Evolutionary conservation across 331 rosid species (phyloP), one percentile per base, ranked within the genome.

Genomic region (Cucumis variabilis): DNA sequence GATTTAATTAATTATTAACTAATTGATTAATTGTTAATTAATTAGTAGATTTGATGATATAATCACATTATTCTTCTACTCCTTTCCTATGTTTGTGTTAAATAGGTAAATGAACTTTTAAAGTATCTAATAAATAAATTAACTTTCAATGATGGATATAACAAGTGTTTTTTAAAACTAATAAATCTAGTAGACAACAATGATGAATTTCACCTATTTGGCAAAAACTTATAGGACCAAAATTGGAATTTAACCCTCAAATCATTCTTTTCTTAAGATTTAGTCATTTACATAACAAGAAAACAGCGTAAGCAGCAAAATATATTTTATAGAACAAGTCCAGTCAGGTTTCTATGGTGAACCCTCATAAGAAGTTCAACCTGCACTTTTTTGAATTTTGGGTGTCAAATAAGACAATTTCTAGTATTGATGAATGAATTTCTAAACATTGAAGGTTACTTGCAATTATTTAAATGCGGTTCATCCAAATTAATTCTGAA

Each of bases 291-390:
- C 24, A 79, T 53, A 79, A 9, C 28, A 53, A 53, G 62, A 51
- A 53, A 79, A 53, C 30, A 79, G 7, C 27, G 10, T 15, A 53
- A 15, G 1, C 67, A 79, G 21, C 46, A 79, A 82, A 82, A 76
- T 58, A 53, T 27, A 53, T 27, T 72, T 37, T 37, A 27, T 6
- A 14, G 4, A 11, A 16, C 89, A 30, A 94, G 93, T 82, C 92
- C 68, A 24, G 93, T 90, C 85, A 94, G 86, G 91, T 94, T 94
- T 85, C 84, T 91, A 21, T 94, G 97, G 79, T 94, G 92, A 87
- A 94, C 94, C 80, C 86, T 93, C 91, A 94, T 88, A 11, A 91
- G 89, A 69, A 85, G 87, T 11, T 84, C 77, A 44, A 62, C 74
- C 75, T 62, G 44, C 17, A 79, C 27, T 79, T 50, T 11, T 53